Evolutionary conservation across 805 yeast genomes (phyloP), one percentile per base, ranked within the genome.

Genomic region (Ogataea naganishii): DNA sequence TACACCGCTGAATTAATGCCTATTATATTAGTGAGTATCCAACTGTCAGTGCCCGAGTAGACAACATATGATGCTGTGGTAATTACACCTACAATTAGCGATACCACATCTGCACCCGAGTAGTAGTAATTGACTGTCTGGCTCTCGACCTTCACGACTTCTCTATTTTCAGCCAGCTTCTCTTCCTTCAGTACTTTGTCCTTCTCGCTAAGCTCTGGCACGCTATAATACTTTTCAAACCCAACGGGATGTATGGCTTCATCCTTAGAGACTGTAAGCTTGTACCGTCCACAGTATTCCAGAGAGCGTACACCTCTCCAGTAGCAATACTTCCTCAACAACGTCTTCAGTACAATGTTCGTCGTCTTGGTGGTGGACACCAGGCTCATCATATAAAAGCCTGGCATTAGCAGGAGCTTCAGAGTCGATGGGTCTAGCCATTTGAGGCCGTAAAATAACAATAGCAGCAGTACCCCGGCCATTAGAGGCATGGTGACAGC

Each of bases 21-120:
- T 9, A 64, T 34, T 0, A 64, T 18, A 42, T 75, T 72, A 17
- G 56, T 52, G 17, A 68, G 33, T 17, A 71, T 26, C 78, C 78
- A 72, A 35, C 66, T 64, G 17, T 42, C 35, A 5, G 47, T 34
- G 19, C 53, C 55, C 29, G 53, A 41, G 24, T 27, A 38, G 33
- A 44, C 51, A 1, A 48, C 12, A 12, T 29, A 28, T 8, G 43
- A 32, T 3, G 26, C 15, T 3, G 41, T 27, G 6, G 46, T 20
- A 1, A 31, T 21, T 3, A 39, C 2, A 10, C 57, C 47, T 4
- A 44, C 23, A 2, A 43, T 11, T 5, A 35, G 24, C 3, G 59
- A 47, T 17, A 46, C 28, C 2, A 56, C 12, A 24, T 54, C 58
- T 7, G 54, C 51, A 8, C 39, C 30, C 8, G 64, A 54, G 26